Evolutionary conservation across 164 flowering plant species (phyloP).

Genomic region (Chloranthus sessilifolius): DNA sequence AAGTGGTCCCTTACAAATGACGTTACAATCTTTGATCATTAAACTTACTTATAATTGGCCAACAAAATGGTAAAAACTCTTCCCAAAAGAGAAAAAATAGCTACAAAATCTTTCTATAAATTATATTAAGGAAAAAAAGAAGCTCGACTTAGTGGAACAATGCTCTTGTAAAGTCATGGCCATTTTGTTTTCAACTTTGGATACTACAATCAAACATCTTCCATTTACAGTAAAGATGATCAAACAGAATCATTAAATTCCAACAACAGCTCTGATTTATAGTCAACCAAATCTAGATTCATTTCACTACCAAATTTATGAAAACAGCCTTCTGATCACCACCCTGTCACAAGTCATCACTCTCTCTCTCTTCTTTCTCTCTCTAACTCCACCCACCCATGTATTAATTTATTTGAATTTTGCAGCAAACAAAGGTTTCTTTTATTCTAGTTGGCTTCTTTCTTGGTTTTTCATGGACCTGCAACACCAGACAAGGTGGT

Average conservation of each 20-base stretch:
- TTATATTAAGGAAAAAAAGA: too few relatives aligned
- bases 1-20: too few relatives aligned
- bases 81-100: too few relatives aligned
- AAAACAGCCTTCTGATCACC: conserved; percentile 16
- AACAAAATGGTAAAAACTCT: too few relatives aligned
- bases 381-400: background rate
- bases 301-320: conserved; percentile 18
- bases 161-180: background rate
- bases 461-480: conserved; percentile 23
- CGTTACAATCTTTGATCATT: too few relatives aligned
- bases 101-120: too few relatives aligned
- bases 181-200: conserved; percentile 1
- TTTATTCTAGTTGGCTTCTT: conserved; percentile 14
- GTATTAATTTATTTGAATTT: conserved; percentile 9
- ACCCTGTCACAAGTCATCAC: conserved; percentile 10
- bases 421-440: conserved; percentile 28
- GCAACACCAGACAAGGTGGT: conserved; percentile 26
- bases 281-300: conserved; percentile 22
- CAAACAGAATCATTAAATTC: conserved; percentile 32
- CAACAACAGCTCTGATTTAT: conserved; percentile 28
- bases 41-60: too few relatives aligned
- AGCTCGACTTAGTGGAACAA: too few relatives aligned
- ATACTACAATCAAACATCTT: conserved; percentile 2
- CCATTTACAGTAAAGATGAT: conserved; percentile 3
- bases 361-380: conserved; percentile 17